Conservation (phyloP, 805 yeast genomes). For the Candida chilensis region DNA sequence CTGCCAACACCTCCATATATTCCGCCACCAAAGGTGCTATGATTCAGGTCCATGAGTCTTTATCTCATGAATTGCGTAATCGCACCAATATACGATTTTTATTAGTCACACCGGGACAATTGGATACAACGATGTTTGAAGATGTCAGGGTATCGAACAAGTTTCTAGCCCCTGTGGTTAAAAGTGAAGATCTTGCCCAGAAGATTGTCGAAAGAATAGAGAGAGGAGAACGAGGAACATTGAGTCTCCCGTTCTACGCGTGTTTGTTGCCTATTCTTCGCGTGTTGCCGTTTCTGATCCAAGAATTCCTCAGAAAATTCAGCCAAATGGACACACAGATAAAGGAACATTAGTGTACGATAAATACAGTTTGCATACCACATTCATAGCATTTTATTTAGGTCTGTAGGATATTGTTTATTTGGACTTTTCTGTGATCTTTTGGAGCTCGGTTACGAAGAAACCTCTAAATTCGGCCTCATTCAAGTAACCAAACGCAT, state of each 20-base stretch:
- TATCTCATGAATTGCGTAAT: slow-evolving; percentile 17
- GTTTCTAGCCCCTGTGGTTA: slow-evolving; percentile 29
- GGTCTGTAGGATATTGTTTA: neutral
- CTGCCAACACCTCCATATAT: slow-evolving; percentile 25
- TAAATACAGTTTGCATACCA: too few relatives aligned
- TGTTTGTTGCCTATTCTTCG: slow-evolving; percentile 21
- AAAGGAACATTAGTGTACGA: too few relatives aligned
- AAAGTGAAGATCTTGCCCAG: slow-evolving; percentile 15
- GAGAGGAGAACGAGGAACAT: slow-evolving; percentile 20
- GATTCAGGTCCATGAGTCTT: slow-evolving; percentile 26
- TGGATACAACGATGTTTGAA: slow-evolving; percentile 24
- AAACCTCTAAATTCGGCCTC: slow-evolving; percentile 17
- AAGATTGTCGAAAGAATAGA: slow-evolving; percentile 13
- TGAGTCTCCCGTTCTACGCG: slow-evolving; percentile 27
- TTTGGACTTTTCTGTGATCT: slow-evolving; percentile 5
- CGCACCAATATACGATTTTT: slow-evolving; percentile 13
- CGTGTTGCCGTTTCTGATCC: slow-evolving; percentile 18
- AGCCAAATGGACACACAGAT: neutral
- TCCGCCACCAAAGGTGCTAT: slow-evolving; percentile 30
- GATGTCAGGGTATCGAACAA: slow-evolving; percentile 20
- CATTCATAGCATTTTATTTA: too few relatives aligned
- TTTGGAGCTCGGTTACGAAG: slow-evolving; percentile 11
- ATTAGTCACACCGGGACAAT: slow-evolving; percentile 29
- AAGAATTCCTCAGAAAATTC: slow-evolving; percentile 7
- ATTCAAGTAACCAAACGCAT: slow-evolving; percentile 33